Evolutionary conservation across 495 filamentous ascomycete species (phyloP).

Genomic region (Neurospora sp.): DNA sequence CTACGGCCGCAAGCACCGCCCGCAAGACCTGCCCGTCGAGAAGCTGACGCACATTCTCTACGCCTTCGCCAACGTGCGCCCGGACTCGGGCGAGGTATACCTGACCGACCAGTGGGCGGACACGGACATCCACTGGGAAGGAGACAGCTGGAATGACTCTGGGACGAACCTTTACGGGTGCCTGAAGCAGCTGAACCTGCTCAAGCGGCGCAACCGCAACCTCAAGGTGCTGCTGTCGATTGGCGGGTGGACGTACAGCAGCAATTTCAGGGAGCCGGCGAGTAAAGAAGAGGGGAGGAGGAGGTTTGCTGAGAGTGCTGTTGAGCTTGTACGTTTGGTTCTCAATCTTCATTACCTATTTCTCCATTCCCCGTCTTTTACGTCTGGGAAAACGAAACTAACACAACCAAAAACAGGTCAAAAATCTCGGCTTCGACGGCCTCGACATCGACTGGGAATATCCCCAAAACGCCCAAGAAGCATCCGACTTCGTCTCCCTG

Average conservation of each 20-base stretch:
- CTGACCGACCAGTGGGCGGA: constrained; percentile 82
- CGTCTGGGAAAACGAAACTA: neutral
- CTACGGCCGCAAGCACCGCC: constrained; percentile 77
- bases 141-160: constrained; percentile 60
- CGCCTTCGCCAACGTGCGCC: constrained; percentile 56
- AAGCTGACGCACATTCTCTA: constrained; percentile 88
- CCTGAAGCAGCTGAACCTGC: constrained; percentile 84
- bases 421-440: constrained; percentile 50
- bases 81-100: constrained; percentile 54
- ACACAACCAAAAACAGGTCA: constrained; percentile 26
- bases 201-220: constrained; percentile 80
- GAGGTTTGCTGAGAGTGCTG: constrained; percentile 59
- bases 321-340: constrained; percentile 37
- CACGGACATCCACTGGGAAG: constrained; percentile 79
- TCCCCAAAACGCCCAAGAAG: constrained; percentile 46
- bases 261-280: constrained; percentile 71
- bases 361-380: neutral
- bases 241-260: constrained; percentile 91
- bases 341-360: neutral
- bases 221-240: constrained; percentile 89
- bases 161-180: constrained; percentile 82
- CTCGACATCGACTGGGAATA: constrained; percentile 60
- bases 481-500: constrained; percentile 63
- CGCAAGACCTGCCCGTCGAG: constrained; percentile 76
- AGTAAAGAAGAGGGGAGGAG: constrained; percentile 50